Conservation (phyloP, 192 early-diverging fungal genomes). For the Podochytrium sp. region DNA sequence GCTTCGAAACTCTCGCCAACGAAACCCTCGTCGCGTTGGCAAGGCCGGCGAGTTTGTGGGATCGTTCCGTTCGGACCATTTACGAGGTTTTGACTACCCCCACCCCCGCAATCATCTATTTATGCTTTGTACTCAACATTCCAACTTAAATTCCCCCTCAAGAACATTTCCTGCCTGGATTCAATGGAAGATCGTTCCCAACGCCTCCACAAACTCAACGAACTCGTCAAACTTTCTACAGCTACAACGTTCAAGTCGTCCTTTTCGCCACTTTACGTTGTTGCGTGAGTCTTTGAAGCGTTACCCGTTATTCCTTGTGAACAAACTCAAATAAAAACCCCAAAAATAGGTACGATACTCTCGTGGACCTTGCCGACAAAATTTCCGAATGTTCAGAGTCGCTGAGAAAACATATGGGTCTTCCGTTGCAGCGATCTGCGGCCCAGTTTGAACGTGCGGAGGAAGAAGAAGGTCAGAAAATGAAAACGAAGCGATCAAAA, state of each 20-base stretch:
- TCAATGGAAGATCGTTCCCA: slow-evolving; percentile 17
- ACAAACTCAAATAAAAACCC: no score
- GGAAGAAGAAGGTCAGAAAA: slow-evolving; percentile 23
- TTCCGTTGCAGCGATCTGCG: slow-evolving; percentile 30
- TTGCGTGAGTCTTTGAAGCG: neutral
- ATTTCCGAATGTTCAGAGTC: slow-evolving; percentile 26
- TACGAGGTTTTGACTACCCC: neutral
- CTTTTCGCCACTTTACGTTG: slow-evolving; percentile 25
- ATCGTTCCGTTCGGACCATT: slow-evolving; percentile 19
- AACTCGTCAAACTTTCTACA: slow-evolving; percentile 21
- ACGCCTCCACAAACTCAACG: slow-evolving; percentile 22
- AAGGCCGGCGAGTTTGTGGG: slow-evolving; percentile 10
- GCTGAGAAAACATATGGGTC: slow-evolving; percentile 13
- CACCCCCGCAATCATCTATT: no score
- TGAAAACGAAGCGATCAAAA: neutral
- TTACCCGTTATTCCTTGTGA: neutral
- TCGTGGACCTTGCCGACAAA: slow-evolving; percentile 32
- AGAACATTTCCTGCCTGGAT: slow-evolving; percentile 8
- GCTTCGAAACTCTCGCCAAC: slow-evolving; percentile 3
- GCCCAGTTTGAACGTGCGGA: slow-evolving; percentile 19
- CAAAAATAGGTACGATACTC: slow-evolving; percentile 24
- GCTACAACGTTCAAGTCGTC: neutral
- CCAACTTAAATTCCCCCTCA: neutral
- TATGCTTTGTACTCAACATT: no score
- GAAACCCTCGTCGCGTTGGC: slow-evolving; percentile 2